Conservation (phyloP, 2,329 filamentous ascomycete species). For the Scedosporium dehoogii region DNA sequence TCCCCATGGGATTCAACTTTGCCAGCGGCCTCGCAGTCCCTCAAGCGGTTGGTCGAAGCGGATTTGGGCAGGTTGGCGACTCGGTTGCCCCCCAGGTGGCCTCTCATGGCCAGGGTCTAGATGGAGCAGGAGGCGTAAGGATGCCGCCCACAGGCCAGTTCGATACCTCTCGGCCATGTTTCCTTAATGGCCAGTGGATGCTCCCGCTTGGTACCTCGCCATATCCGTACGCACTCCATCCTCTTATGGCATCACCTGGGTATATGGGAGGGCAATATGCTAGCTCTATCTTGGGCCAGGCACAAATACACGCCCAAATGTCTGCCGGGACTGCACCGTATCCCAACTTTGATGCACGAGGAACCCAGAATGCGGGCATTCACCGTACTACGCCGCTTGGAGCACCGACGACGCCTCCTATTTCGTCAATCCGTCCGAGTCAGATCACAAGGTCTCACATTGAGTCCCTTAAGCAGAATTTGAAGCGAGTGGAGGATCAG, state of each 20-base stretch:
- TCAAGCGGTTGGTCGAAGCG: conserved; percentile 7
- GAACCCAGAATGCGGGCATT: neutral
- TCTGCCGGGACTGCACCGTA: neutral
- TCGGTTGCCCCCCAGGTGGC: neutral
- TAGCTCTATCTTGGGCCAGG: neutral
- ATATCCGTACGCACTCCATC: conserved; percentile 18
- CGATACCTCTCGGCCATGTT: conserved; percentile 34
- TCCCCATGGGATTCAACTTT: conserved; percentile 5
- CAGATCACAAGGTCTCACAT: conserved; percentile 53
- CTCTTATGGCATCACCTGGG: conserved; percentile 9
- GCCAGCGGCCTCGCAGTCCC: conserved; percentile 14
- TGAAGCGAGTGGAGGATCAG: conserved; percentile 39
- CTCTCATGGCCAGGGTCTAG: conserved; percentile 4
- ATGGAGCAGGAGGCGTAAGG: conserved; percentile 12
- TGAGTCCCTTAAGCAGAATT: conserved; percentile 38
- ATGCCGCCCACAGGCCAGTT: conserved; percentile 33
- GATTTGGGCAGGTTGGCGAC: neutral
- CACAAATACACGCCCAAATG: neutral
- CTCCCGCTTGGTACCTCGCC: conserved; percentile 19
- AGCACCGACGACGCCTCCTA: conserved; percentile 27
- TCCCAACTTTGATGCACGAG: neutral
- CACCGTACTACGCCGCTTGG: conserved; percentile 3
- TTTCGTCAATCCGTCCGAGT: conserved; percentile 50
- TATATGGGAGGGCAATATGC: conserved; percentile 1
- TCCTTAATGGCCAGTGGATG: conserved; percentile 34